Base-by-base conservation (phyloP, 2,329 filamentous ascomycete species). In the Neofusicoccum laricinum region DNA sequence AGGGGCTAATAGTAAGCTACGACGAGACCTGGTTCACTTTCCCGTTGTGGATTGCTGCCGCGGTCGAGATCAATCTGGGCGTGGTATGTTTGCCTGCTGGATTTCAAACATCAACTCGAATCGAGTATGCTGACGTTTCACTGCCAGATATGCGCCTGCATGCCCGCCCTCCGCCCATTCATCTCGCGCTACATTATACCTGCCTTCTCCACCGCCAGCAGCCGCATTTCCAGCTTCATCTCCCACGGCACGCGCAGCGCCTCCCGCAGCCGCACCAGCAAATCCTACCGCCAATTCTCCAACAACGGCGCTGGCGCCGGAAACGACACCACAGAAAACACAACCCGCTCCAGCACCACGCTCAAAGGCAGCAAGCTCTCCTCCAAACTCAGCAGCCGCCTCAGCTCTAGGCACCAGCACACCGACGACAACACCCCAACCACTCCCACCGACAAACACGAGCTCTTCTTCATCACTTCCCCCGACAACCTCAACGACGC, bases 11-110 rank as follows among this genome's bases (percentile, higher is more conserved):
- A 5, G 68, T 67, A 2, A 77, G 73, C 61, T 81, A 77, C 65
- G 80, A 82, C 59, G 73, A 75, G 62, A 80, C 78, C 2, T 82
- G 80, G 80, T 78, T 74, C 61, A 72, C 77, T 4, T 81, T 79
- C 70, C 77, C 78, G 5, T 69, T 82, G 0, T 82, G 79, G 78
- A 81, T 82, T n/a, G 75, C 75, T 48, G 79, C 79, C 4, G 76
- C 78, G 0, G 75, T 82, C 2, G 80, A 82, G 67, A 78, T 81
- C 8, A 78, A 82, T 65, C 66, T 82, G 6, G 79, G 77, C 10
- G 75, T 82, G n/a, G 78, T 80, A 68, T 69, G 78, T 75, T 11
- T 17, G 11, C 15, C 19, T 40, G 21, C 8, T 21, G 5, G 14
- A 10, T 2, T 11, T 32, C n/a, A 15, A 4, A 41, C 8, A 34